Base-by-base conservation (phyloP, 2,329 filamentous ascomycete species). In the Penicillium janthinellum region DNA sequence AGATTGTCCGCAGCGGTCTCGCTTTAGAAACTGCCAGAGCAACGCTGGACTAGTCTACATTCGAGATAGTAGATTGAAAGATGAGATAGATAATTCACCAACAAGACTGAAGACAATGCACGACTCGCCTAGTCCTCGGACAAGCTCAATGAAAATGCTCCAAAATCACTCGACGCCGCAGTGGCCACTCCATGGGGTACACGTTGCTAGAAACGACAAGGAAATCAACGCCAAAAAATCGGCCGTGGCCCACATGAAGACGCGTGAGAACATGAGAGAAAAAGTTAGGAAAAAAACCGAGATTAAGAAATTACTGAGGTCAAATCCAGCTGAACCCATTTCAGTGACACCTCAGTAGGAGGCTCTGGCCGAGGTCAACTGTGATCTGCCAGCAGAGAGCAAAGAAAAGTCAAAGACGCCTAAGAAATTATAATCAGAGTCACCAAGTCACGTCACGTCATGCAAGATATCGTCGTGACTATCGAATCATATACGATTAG, bases 141-240 rank as follows among this genome's bases (percentile, higher is more conserved):
- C 54, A 28, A 56, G 57, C 61, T 63, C 55, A 62, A 64, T 65
- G 64, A 64, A 45, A 28, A 38, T 53, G 42, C 55, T 48, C 62
- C 60, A 62, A 66, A 66, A 60, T 63, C 63, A 65, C 54, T 64
- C 53, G 56, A 68, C 65, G 65, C 66, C 66, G 48, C 60, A 54
- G 35, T 56, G 62, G 61, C 60, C 63, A 63, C 60, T 61, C 65
- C 63, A 65, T 68, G 71, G 61, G 68, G 63, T 73, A 72, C 70
- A 73, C 64, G 62, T 66, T 66, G 67, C 64, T 58, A 51, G 57
- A 62, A 55, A 59, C 28, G 38, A 60, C 49, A 54, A 54, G 17
- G 28, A 51, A 58, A 62, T n/a, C 58, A 62, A 51, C 47, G 45
- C 54, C 55, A 61, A 45, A 15, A 50, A 52, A 61, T 31, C 25